Conservation (phyloP, 1,139 yeast species). For the Saccharomyces hybrid region DNA sequence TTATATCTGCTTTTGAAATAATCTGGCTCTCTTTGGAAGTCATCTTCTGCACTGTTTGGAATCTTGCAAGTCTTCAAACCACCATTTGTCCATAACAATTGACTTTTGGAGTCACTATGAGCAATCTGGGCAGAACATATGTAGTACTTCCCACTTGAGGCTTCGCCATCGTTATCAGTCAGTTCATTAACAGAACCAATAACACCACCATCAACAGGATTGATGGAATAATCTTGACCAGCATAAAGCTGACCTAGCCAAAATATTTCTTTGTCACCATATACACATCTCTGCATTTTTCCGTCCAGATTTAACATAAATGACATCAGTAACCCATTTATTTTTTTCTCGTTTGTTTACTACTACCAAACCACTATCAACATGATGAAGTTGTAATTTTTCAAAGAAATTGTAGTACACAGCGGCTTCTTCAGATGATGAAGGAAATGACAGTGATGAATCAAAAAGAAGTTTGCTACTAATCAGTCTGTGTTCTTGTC, state of each 20-base stretch:
- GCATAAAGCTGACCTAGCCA: constrained; percentile 48
- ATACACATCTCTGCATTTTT: constrained; percentile 36
- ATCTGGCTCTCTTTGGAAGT: constrained; percentile 27
- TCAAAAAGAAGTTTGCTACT: constrained; percentile 30
- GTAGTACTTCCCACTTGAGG: constrained; percentile 25
- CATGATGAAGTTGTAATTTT: constrained; percentile 36
- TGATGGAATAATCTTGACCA: constrained; percentile 42
- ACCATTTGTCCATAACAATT: constrained; percentile 59
- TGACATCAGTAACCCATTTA: constrained; percentile 39
- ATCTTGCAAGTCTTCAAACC: constrained; percentile 59
- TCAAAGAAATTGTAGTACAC: constrained; percentile 27
- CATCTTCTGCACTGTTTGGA: constrained; percentile 31
- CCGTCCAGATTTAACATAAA: constrained; percentile 37
- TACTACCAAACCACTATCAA: constrained; percentile 47
- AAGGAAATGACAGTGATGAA: constrained; percentile 12
- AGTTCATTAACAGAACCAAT: constrained; percentile 7
- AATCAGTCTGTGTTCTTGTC: constrained; percentile 35
- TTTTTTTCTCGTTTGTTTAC: constrained; percentile 38
- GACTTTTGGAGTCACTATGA: constrained; percentile 43
- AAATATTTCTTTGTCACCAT: constrained; percentile 59
- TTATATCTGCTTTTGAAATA: constrained; percentile 35
- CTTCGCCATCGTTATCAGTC: neutral
- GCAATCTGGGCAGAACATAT: constrained; percentile 67
- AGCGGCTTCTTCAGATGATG: constrained; percentile 14
- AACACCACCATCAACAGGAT: constrained; percentile 16